Conservation (phyloP, 2,329 filamentous ascomycete genomes). For the Penicillium thymicola region DNA sequence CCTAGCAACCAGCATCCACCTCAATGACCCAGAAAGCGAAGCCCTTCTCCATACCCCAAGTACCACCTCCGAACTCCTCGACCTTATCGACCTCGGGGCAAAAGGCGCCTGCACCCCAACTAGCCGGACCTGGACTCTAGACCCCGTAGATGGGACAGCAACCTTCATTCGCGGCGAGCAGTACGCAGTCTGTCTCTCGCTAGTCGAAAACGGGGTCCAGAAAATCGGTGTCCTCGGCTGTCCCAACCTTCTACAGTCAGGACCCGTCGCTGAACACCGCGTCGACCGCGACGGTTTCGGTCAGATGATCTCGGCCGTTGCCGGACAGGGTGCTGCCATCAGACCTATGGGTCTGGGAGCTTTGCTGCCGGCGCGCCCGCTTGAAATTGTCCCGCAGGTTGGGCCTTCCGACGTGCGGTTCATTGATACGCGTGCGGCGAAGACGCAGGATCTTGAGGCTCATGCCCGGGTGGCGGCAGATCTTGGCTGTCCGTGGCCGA, state of each 20-base stretch:
- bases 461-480: slow-evolving; percentile 38
- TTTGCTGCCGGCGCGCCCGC: slow-evolving; percentile 32
- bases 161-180: slow-evolving; percentile 61
- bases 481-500: slow-evolving; percentile 47
- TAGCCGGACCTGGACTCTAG: slow-evolving; percentile 58
- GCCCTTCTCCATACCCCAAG: slow-evolving; percentile 39
- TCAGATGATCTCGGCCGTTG: slow-evolving; percentile 50
- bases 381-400: slow-evolving; percentile 28
- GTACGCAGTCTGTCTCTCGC: slow-evolving; percentile 59
- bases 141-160: slow-evolving; percentile 63
- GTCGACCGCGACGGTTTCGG: slow-evolving; percentile 48
- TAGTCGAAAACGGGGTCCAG: slow-evolving; percentile 57
- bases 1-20: slow-evolving; percentile 44
- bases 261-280: slow-evolving; percentile 36
- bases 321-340: slow-evolving; percentile 44
- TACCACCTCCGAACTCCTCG: slow-evolving; percentile 55
- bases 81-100: slow-evolving; percentile 59
- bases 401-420: slow-evolving; percentile 40
- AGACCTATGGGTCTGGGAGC: slow-evolving; percentile 36
- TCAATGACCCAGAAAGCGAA: slow-evolving; percentile 35
- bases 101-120: slow-evolving; percentile 38
- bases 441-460: slow-evolving; percentile 39
- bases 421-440: slow-evolving; percentile 42
- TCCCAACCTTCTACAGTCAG: slow-evolving; percentile 53
- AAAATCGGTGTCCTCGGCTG: slow-evolving; percentile 59